Percentiles rank a stretch among this genome's conserved stretches.
Evolutionary conservation across 2,329 filamentous ascomycete species (phyloP).

Genomic region (Xylariaceae sp.): DNA sequence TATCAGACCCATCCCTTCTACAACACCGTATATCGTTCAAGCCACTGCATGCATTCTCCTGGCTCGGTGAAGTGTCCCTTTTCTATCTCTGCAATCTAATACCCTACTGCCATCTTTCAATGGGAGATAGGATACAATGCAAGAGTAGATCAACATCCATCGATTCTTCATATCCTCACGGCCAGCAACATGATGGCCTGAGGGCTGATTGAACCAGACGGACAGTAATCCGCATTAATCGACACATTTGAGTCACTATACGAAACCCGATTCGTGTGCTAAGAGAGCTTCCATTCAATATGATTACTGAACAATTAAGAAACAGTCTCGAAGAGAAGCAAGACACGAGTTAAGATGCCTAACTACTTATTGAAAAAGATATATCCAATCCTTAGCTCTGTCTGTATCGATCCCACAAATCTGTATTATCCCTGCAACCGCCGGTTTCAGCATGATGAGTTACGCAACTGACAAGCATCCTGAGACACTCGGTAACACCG

Average conservation of each 20-base stretch:
- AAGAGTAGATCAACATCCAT: conserved; percentile 49
- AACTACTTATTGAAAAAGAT: too few relatives aligned
- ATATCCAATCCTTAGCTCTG: too few relatives aligned
- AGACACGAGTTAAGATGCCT: neutral
- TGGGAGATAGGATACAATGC: conserved; percentile 66
- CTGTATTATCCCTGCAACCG: neutral
- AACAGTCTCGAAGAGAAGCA: neutral
- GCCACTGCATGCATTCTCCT: neutral
- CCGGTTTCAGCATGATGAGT: too few relatives aligned
- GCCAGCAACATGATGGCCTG: neutral
- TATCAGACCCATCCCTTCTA: neutral
- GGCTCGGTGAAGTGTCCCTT: neutral
- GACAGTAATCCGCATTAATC: neutral
- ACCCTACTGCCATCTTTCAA: conserved; percentile 49
- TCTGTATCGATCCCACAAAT: too few relatives aligned
- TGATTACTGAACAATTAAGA: neutral
- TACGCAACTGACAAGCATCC: too few relatives aligned
- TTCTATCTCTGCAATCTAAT: conserved; percentile 64
- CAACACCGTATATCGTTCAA: neutral
- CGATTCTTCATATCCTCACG: neutral
- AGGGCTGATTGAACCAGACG: neutral
- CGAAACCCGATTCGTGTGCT: neutral
- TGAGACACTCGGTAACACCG: too few relatives aligned
- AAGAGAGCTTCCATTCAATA: neutral
- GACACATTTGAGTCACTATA: neutral